Percentiles rank a stretch among this genome's conserved stretches.
These are phyloP conservation scores for Rhodosporidiobolus odoratus DNA, from an alignment of 768 basidiomycete species.

Conservation along the genomic window DNA sequence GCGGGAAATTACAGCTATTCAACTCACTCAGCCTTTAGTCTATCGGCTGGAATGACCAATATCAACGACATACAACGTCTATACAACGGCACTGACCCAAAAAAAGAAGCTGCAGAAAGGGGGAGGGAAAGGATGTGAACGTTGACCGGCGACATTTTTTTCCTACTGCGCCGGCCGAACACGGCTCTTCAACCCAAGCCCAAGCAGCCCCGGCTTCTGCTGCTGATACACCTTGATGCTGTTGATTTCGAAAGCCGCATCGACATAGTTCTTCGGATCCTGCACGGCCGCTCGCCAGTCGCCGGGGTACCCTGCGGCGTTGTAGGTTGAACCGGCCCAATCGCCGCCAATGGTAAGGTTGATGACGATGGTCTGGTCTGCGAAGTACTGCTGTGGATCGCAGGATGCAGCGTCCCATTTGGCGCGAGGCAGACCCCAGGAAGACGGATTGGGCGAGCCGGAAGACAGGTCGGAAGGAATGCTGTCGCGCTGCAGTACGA, in stretches of 20 bases:
- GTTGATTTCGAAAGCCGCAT: conserved; percentile 59
- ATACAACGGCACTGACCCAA: no score
- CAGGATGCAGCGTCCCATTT: conserved; percentile 3
- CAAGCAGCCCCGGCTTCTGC: background rate
- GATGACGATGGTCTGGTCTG: conserved; percentile 25
- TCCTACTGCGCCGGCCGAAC: no score
- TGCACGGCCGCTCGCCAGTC: conserved; percentile 19
- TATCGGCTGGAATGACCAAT: no score
- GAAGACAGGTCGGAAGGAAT: conserved; percentile 23
- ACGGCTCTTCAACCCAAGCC: no score
- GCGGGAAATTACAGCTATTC: no score
- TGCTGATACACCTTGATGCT: conserved; percentile 56
- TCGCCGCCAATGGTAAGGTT: conserved; percentile 30
- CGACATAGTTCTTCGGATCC: conserved; percentile 14
- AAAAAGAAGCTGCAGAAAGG: no score
- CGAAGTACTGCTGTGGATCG: conserved; percentile 16
- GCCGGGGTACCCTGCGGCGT: conserved; percentile 5
- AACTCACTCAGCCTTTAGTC: no score
- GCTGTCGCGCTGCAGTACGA: conserved; percentile 9
- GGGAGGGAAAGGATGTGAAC: no score
- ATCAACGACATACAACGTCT: no score
- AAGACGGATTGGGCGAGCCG: conserved; percentile 5
- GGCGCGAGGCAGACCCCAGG: conserved; percentile 23
- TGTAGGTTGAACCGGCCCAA: conserved; percentile 18
- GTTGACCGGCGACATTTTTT: no score